phyloP scores from a whole-genome alignment of 768 basidiomycete genomes.

The Termitomyces sp. region DNA sequence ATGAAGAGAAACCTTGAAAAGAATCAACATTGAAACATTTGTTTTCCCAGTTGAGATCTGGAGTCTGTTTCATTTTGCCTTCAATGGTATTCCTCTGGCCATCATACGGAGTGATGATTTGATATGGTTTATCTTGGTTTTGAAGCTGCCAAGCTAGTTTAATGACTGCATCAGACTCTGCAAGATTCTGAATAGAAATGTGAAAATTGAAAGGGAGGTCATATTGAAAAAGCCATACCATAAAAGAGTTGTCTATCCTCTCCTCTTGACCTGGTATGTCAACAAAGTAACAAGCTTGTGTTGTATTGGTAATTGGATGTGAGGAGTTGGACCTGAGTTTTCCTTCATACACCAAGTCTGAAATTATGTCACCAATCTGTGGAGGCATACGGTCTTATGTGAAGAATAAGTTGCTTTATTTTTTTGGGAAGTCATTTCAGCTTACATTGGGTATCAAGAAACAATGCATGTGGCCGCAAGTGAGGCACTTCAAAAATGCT shows the following conservation, averaged over 20 bases:
- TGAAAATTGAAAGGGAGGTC: background rate
- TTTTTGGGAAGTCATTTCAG: constrained; percentile 7
- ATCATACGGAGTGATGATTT: constrained; percentile 81
- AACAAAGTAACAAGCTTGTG: constrained; percentile 60
- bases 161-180: constrained; percentile 53
- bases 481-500: constrained; percentile 79
- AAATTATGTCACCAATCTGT: constrained; percentile 72
- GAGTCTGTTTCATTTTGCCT: constrained; percentile 38
- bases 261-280: constrained; percentile 42
- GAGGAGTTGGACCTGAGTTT: constrained; percentile 48
- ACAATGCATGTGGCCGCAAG: constrained; percentile 40
- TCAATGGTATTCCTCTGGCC: constrained; percentile 62
- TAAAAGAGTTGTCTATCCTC: constrained; percentile 25
- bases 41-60: constrained; percentile 55
- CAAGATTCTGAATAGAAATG: constrained; percentile 43
- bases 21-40: constrained; percentile 84
- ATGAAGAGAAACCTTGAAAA: constrained; percentile 59
- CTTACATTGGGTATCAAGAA: constrained; percentile 76
- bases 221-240: constrained; percentile 22
- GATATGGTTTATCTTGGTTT: constrained; percentile 40
- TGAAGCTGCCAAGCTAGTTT: constrained; percentile 56
- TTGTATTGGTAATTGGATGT: constrained; percentile 42
- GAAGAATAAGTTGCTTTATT: constrained; percentile 5
- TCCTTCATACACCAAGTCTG: constrained; percentile 56
- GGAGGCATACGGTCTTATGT: constrained; percentile 76